Base-by-base conservation (phyloP, 768 basidiomycete genomes). In the Termitomyces sp. region DNA sequence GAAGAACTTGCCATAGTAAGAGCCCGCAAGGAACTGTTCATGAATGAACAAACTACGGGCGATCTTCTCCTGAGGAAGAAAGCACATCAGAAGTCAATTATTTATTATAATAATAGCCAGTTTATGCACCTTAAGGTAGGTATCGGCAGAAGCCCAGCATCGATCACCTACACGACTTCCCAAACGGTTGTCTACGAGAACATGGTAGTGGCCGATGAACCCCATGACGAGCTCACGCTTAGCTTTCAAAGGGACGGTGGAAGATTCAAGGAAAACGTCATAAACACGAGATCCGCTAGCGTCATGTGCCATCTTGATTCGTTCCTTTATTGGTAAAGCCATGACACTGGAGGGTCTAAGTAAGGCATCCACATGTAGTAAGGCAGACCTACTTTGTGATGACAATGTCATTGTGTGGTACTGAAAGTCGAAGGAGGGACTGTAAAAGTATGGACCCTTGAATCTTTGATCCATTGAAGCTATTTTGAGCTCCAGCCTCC, bases 71-170 rank as follows among this genome's bases (percentile, higher is more conserved):
- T 96, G 62, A 19, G 21, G 29, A 41, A 53, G 40, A 31, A 49
- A 45, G 53, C 16, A 19, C 21, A 19, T 38, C n/a, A 16, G 19
- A 40, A n/a, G 31, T 53, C 17, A 58, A 25, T 35, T 21, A 14
- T 14, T 5, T 23, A 34, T 46, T 27, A 3, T 5, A 45, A 19
- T 29, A 46, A 21, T 23, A 32, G n/a, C 21, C 7, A 19, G 4
- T 23, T 32, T 19, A 66, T 78, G 23, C 59, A 95, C 94, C 77
- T 90, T 95, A 62, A 97, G 80, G 71, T 90, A 98, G 1, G 92
- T 87, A 72, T 99, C 97, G n/a, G 90, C 87, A 59, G 82, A 85
- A 1, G 80, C 84, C 93, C 94, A 98, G 62, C 89, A 91, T n/a
- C 89, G 85, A 65, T 95, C 96, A 5, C 83, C 91, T 0, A 98